These are phyloP conservation scores for Sisymbrium altissimum DNA, from an alignment of 345 rosid genomes.

Conservation along the genomic window DNA sequence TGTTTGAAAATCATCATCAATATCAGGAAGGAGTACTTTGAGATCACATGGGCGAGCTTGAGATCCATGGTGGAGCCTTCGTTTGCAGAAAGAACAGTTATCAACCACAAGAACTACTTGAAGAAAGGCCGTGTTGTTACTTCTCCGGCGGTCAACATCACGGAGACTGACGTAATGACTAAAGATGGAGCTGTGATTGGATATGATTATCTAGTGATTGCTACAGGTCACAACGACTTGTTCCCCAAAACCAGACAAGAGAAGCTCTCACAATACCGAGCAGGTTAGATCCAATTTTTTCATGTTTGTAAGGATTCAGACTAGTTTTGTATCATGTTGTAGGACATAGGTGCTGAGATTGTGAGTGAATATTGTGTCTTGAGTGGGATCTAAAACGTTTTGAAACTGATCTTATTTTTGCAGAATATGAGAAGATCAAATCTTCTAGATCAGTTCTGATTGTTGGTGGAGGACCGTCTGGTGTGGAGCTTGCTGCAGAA, in stretches of 20 bases:
- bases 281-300: conserved; percentile 41
- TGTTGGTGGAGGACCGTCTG: conserved; percentile 93
- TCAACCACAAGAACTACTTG: conserved; percentile 66
- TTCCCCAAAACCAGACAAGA: conserved; percentile 52
- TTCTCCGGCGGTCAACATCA: conserved; percentile 56
- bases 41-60: conserved; percentile 80
- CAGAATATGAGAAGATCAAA: conserved; percentile 73
- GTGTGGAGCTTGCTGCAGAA: conserved; percentile 93
- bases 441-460: conserved; percentile 69
- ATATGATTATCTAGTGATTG: conserved; percentile 80
- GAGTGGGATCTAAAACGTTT: not conserved
- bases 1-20: not conserved
- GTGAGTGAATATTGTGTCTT: not conserved
- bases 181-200: conserved; percentile 42
- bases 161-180: conserved; percentile 57
- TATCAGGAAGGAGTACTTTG: conserved; percentile 88
- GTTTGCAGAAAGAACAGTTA: conserved; percentile 61
- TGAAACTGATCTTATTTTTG: not conserved
- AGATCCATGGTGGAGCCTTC: conserved; percentile 87
- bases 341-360: not conserved
- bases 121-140: conserved; percentile 52
- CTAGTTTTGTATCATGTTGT: not conserved
- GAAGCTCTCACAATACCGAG: conserved; percentile 51
- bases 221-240: conserved; percentile 66
- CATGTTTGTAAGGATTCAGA: not conserved